Conservation (phyloP, 495 filamentous ascomycete species). For the Aspergillus carlsbadensis region DNA sequence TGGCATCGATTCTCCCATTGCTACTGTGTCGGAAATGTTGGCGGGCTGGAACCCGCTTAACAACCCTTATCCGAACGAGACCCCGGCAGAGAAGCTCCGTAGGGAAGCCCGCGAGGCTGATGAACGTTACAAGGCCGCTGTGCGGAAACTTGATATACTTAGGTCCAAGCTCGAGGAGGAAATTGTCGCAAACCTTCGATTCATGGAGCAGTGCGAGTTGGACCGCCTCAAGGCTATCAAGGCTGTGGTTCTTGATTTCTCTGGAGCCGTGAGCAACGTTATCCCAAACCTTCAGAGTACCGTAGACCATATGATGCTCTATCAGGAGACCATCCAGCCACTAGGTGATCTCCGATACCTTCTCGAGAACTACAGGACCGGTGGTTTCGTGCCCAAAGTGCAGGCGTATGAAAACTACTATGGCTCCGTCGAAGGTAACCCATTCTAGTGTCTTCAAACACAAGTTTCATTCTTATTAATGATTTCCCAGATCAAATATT, state of each 20-base stretch:
- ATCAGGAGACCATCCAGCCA: slow-evolving; percentile 97
- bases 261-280: slow-evolving; percentile 95
- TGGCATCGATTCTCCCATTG: slow-evolving; percentile 68
- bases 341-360: slow-evolving; percentile 88
- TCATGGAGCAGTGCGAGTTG: slow-evolving; percentile 96
- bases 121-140: slow-evolving; percentile 83
- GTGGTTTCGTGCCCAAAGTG: slow-evolving; percentile 87
- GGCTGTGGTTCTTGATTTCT: slow-evolving; percentile 95
- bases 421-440: slow-evolving; percentile 79
- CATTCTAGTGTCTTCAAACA: background rate
- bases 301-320: slow-evolving; percentile 97
- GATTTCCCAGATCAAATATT: slow-evolving; percentile 78
- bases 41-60: slow-evolving; percentile 88
- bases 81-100: slow-evolving; percentile 78
- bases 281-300: slow-evolving; percentile 94
- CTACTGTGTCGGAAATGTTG: slow-evolving; percentile 82
- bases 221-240: slow-evolving; percentile 97
- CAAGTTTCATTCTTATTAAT: background rate
- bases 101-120: slow-evolving; percentile 90
- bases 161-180: slow-evolving; percentile 93
- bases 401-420: slow-evolving; percentile 98
- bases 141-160: slow-evolving; percentile 82
- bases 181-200: slow-evolving; percentile 86
- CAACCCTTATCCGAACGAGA: slow-evolving; percentile 88
- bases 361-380: slow-evolving; percentile 96